phyloP scores from a whole-genome alignment of 2,329 filamentous ascomycete genomes.

The Aspergillus sp. region DNA sequence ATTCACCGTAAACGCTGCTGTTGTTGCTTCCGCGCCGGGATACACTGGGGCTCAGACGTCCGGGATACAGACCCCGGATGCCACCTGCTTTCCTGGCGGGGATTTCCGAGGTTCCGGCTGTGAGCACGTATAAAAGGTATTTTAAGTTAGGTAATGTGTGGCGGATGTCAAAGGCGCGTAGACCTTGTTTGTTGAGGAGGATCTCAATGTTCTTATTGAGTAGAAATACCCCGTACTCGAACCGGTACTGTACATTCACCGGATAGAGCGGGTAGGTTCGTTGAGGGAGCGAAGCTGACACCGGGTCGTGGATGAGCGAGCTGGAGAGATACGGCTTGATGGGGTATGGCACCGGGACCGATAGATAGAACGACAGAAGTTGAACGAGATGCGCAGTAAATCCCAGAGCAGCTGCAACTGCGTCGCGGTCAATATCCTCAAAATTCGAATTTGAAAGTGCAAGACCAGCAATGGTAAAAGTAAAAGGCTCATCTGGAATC shows the following conservation, averaged over 20 bases:
- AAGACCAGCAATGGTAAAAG: constrained; percentile 76
- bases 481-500: constrained; percentile 55
- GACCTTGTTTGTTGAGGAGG: constrained; percentile 56
- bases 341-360: constrained; percentile 72
- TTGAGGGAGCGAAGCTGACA: constrained; percentile 49
- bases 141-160: constrained; percentile 92
- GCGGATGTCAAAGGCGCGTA: constrained; percentile 80
- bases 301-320: constrained; percentile 68
- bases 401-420: constrained; percentile 73
- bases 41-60: constrained; percentile 29
- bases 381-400: constrained; percentile 69
- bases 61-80: constrained; percentile 41
- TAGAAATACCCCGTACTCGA: constrained; percentile 95
- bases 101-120: constrained; percentile 63
- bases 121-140: constrained; percentile 83
- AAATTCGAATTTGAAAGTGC: constrained; percentile 73
- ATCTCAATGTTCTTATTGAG: constrained; percentile 91
- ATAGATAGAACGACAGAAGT: constrained; percentile 74
- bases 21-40: constrained; percentile 37
- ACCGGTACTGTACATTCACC: constrained; percentile 71
- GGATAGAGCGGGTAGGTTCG: constrained; percentile 76
- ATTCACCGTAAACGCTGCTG: constrained; percentile 29
- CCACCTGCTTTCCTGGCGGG: constrained; percentile 51
- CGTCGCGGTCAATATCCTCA: constrained; percentile 60
- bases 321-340: constrained; percentile 66